A percentile compares a stretch with the other conserved stretches of the same genome.
These are phyloP conservation scores for Ambrosia artemisiifolia DNA, from an alignment of 129 eudicot genomes.

Conservation along the genomic window DNA sequence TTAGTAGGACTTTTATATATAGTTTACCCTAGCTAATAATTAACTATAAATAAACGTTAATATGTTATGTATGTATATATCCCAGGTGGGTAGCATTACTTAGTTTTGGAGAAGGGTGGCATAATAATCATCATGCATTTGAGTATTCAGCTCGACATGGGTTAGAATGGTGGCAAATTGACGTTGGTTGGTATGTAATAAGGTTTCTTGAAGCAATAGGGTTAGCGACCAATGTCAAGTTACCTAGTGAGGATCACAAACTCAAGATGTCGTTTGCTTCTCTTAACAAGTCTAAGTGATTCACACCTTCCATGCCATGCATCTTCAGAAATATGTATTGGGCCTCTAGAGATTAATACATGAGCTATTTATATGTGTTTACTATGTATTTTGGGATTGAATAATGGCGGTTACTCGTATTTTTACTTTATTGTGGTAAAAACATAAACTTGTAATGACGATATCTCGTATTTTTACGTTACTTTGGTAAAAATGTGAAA, in stretches of 20 bases:
- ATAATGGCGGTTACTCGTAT: neutral
- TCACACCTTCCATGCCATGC: neutral
- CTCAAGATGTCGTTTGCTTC: neutral
- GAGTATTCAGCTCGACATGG: neutral
- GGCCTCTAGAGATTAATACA: neutral
- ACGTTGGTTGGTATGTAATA: neutral
- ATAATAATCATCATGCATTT: neutral
- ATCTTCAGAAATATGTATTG: neutral
- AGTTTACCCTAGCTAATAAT: neutral
- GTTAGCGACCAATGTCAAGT: slow-evolving; percentile 1
- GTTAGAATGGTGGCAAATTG: neutral
- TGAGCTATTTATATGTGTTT: neutral
- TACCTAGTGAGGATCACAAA: neutral
- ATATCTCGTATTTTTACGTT: neutral
- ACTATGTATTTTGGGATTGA: neutral
- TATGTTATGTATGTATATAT: neutral
- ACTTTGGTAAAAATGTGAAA: neutral
- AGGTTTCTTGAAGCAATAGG: neutral
- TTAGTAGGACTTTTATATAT: too few relatives aligned
- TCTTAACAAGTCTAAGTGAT: neutral
- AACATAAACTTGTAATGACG: neutral
- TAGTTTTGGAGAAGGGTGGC: slow-evolving; percentile 1
- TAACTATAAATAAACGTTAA: neutral
- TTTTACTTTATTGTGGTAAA: neutral
- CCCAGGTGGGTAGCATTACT: neutral